phyloP scores from a whole-genome alignment of 139 green algal genomes.

The Gonium pectorale region DNA sequence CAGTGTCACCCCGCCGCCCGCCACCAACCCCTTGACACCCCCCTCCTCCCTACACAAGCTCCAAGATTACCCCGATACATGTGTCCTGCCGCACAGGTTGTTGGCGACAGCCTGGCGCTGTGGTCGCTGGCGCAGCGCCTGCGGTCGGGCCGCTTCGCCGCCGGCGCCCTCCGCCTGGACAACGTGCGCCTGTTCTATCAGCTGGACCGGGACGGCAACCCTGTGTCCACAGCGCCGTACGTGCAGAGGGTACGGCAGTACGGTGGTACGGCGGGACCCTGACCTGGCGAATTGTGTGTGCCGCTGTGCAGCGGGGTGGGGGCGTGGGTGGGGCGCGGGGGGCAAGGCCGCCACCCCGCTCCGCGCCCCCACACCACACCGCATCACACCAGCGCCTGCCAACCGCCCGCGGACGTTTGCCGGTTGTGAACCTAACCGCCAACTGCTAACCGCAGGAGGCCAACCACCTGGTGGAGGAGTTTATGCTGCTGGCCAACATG shows the following conservation, averaged over 20 bases:
- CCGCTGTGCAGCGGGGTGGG: neutral
- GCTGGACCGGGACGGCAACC: slow-evolving; percentile 83
- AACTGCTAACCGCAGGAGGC: slow-evolving; percentile 74
- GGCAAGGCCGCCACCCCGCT: no score
- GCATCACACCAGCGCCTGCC: no score
- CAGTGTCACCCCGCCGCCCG: no score
- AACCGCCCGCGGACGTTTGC: no score
- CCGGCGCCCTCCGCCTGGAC: slow-evolving; percentile 85
- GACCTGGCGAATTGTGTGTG: no score
- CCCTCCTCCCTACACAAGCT: no score
- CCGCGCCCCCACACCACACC: no score
- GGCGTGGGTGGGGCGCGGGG: slow-evolving; percentile 1
- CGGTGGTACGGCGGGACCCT: no score
- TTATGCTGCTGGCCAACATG: slow-evolving; percentile 98
- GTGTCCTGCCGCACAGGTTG: slow-evolving; percentile 67
- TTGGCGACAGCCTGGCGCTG: slow-evolving; percentile 76
- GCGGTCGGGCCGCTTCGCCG: slow-evolving; percentile 60
- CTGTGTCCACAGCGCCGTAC: slow-evolving; percentile 59
- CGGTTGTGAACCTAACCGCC: no score
- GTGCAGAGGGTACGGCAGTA: slow-evolving; percentile 45
- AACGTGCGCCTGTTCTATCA: slow-evolving; percentile 84
- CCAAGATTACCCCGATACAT: neutral
- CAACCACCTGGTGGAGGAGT: slow-evolving; percentile 97
- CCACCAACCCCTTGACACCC: no score
- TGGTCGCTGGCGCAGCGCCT: slow-evolving; percentile 72